Evolutionary conservation across 148 eudicot genomes (phyloP).

Genomic region (Limonium bicolor): DNA sequence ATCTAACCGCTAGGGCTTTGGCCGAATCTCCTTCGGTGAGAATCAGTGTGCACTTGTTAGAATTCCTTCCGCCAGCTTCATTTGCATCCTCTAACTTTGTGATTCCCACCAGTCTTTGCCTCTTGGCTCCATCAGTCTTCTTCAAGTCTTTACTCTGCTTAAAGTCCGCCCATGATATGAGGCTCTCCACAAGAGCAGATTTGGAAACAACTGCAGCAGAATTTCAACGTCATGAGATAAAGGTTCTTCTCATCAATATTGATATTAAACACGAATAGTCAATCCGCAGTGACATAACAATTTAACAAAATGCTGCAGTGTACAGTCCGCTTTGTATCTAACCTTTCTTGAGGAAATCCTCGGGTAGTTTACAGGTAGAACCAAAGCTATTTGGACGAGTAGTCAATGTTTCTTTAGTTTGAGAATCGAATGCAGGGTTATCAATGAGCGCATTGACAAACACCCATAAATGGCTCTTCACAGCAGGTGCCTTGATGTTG

Average conservation of each 20-base stretch:
- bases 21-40: constrained; percentile 99
- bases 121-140: constrained; percentile 83
- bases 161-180: constrained; percentile 64
- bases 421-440: constrained; percentile 98
- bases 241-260: neutral
- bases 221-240: neutral
- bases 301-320: neutral
- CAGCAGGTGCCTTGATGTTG: constrained; percentile 48
- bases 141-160: constrained; percentile 62
- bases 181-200: constrained; percentile 53
- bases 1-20: constrained; percentile 81
- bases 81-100: constrained; percentile 77
- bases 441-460: constrained; percentile 95
- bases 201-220: constrained; percentile 24
- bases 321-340: constrained; percentile 13
- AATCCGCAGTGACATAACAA: neutral
- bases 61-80: constrained; percentile 55
- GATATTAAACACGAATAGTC: neutral
- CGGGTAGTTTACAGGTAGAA: constrained; percentile 52
- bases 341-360: constrained; percentile 74
- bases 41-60: constrained; percentile 74
- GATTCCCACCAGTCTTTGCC: constrained; percentile 32
- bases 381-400: constrained; percentile 75
- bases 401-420: constrained; percentile 89
- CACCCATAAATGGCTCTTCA: constrained; percentile 80